phyloP scores from a whole-genome alignment of 257 asterid species.

The Salvia rosmarinus region DNA sequence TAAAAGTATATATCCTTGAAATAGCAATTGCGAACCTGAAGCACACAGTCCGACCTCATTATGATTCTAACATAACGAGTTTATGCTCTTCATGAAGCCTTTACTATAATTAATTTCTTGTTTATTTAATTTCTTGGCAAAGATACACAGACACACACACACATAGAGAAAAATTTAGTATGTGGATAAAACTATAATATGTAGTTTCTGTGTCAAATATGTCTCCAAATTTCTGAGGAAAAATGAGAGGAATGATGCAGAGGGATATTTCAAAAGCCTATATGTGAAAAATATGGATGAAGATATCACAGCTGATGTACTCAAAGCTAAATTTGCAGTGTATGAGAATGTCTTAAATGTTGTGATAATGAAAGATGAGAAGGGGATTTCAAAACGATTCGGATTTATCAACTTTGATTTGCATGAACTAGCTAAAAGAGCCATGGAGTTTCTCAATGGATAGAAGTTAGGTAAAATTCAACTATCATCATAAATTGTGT shows the following conservation, averaged over 20 bases:
- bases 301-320: constrained; percentile 47
- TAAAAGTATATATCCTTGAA: constrained; percentile 7
- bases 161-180: not conserved
- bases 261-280: constrained; percentile 49
- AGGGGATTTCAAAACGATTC: constrained; percentile 54
- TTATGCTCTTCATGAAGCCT: constrained; percentile 45
- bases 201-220: constrained; percentile 42
- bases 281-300: constrained; percentile 54
- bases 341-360: constrained; percentile 54
- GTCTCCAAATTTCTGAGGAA: constrained; percentile 56
- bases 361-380: constrained; percentile 50
- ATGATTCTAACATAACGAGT: not conserved
- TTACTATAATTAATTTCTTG: constrained; percentile 29
- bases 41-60: constrained; percentile 1
- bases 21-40: constrained; percentile 35
- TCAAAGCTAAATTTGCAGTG: constrained; percentile 51
- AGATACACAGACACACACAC: not conserved
- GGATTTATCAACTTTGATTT: constrained; percentile 63
- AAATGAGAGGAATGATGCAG: constrained; percentile 46
- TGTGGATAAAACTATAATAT: not conserved
- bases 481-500: not conserved
- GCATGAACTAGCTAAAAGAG: constrained; percentile 58
- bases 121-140: not conserved
- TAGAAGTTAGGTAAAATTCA: constrained; percentile 29
- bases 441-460: constrained; percentile 54